Evolutionary conservation across 495 filamentous ascomycete species (phyloP), one percentile per base, ranked within the genome.

Genomic region (Saxophila tyrrhenica): DNA sequence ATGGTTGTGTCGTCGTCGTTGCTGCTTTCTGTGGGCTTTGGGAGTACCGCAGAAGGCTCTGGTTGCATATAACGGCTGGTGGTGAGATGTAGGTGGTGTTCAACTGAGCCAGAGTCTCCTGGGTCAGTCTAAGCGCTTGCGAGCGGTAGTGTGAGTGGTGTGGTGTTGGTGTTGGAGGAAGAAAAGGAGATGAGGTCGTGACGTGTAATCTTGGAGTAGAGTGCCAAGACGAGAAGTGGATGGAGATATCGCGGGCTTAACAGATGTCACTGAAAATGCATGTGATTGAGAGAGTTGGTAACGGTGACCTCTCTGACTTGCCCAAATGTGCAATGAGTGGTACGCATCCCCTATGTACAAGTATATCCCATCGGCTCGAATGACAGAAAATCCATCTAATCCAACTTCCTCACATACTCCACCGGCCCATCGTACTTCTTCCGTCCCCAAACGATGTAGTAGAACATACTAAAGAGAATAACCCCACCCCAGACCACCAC

Each of bases 51-150:
- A 68, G 75, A 70, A 63, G 77, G 75, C 80, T 84, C 84, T 80
- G 83, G 72, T 82, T 91, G 89, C 89, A 95, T 95, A 94, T 82
- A 95, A 83, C 39, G 41, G 13, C 21, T 67, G 69, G 70, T 71
- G 57, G 59, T 56, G 64, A 66, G 69, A 62, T 70, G 60, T 52
- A 62, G 64, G 60, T 54, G 35, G 58, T 51, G 45, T 62, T 68
- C 68, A 84, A 87, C 87, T 85, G 87, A 88, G 79, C 86, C 73
- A 75, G 72, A 54, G 59, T 24, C 25, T 57, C 15, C 48, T 64
- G 61, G 69, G 55, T 70, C 66, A 71, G 68, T 71, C 58, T 32
- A 24, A 2, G 20, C 21, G 42, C 25, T 2, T 44, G 23, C 22
- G 38, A 23, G 58, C 48, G 53, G 21, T 25, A 15, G 49, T 50